These are phyloP conservation scores for Kodamaea hsintzibuensis DNA, from an alignment of 805 yeast genomes.

Conservation along the genomic window DNA sequence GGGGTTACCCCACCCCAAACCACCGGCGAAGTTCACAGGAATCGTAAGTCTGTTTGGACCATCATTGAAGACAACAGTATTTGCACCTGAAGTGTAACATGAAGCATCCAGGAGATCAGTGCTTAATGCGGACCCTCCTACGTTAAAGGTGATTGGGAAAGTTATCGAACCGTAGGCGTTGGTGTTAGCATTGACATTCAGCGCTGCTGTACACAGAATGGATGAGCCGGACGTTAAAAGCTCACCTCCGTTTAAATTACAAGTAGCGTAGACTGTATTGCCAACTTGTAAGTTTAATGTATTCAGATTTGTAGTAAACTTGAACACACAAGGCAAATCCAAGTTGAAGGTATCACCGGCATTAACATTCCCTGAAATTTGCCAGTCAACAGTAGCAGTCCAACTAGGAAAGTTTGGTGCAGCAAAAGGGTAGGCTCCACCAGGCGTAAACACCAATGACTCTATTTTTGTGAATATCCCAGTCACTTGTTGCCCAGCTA, in stretches of 20 bases:
- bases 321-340: slow-evolving; percentile 17
- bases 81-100: slow-evolving; percentile 19
- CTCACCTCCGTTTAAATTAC: slow-evolving; percentile 17
- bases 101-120: slow-evolving; percentile 20
- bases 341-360: slow-evolving; percentile 21
- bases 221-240: slow-evolving; percentile 8
- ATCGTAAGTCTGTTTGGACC: slow-evolving; percentile 13
- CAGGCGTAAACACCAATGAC: slow-evolving; percentile 8
- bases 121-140: slow-evolving; percentile 8
- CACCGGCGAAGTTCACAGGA: slow-evolving; percentile 6
- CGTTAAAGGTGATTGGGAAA: slow-evolving; percentile 26
- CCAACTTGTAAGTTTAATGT: slow-evolving; percentile 12
- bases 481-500: slow-evolving; percentile 10
- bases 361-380: slow-evolving; percentile 7
- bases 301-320: slow-evolving; percentile 12
- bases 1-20: not conserved
- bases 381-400: slow-evolving; percentile 16
- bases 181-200: not conserved
- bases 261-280: slow-evolving; percentile 21
- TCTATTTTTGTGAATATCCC: slow-evolving; percentile 16
- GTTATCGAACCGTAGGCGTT: slow-evolving; percentile 8
- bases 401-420: slow-evolving; percentile 15
- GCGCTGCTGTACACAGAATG: slow-evolving; percentile 13
- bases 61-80: slow-evolving; percentile 19
- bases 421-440: not conserved